Evolutionary conservation across 768 basidiomycete species (phyloP).

Genomic region (Calocybe indica): DNA sequence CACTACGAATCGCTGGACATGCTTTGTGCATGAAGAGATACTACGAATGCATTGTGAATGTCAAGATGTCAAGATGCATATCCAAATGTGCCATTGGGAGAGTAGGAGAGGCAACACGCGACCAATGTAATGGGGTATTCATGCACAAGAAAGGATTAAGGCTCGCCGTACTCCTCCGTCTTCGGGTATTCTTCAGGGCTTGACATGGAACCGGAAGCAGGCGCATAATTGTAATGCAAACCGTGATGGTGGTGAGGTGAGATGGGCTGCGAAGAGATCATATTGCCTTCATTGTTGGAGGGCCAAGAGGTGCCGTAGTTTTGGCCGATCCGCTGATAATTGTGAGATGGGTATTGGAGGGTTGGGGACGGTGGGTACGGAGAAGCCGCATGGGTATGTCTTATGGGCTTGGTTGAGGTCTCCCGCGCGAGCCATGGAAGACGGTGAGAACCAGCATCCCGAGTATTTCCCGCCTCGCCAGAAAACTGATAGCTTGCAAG

Average conservation of each 20-base stretch:
- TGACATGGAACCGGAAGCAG: too few species aligned
- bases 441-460: slow-evolving; percentile 28
- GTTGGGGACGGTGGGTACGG: slow-evolving; percentile 31
- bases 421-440: slow-evolving; percentile 34
- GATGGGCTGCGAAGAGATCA: slow-evolving; percentile 19
- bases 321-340: slow-evolving; percentile 29
- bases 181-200: too few species aligned
- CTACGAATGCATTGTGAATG: too few species aligned
- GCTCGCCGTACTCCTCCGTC: neutral
- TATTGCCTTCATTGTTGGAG: slow-evolving; percentile 21
- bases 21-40: too few species aligned
- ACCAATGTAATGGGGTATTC: too few species aligned
- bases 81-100: too few species aligned
- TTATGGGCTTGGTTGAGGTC: slow-evolving; percentile 25
- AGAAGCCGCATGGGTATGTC: slow-evolving; percentile 19
- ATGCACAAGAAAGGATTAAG: too few species aligned
- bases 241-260: too few species aligned
- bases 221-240: too few species aligned
- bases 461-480: slow-evolving; percentile 16
- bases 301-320: slow-evolving; percentile 38
- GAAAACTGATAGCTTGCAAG: slow-evolving; percentile 20
- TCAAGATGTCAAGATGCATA: too few species aligned
- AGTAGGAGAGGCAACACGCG: too few species aligned
- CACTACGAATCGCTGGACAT: neutral
- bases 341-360: slow-evolving; percentile 25